These are phyloP conservation scores for Rutstroemia sp. DNA, from an alignment of 2,329 filamentous ascomycete species.

Conservation along the genomic window DNA sequence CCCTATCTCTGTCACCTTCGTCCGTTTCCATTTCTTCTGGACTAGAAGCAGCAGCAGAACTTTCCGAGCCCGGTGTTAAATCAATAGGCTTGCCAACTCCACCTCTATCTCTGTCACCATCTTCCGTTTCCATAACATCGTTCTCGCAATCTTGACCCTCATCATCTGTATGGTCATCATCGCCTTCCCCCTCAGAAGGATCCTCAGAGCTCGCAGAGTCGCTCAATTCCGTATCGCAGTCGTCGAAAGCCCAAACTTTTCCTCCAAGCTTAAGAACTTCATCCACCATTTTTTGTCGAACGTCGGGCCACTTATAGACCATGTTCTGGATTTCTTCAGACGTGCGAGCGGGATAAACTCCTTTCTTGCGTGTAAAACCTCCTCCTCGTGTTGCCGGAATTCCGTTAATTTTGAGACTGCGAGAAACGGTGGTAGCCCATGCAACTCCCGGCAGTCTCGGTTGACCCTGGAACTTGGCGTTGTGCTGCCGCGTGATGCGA, in stretches of 20 bases:
- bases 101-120: too few relatives aligned
- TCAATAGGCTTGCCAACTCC: too few relatives aligned
- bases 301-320: not conserved
- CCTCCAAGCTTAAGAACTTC: not conserved
- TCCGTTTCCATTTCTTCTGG: too few relatives aligned
- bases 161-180: not conserved
- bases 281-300: not conserved
- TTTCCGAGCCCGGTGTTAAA: too few relatives aligned
- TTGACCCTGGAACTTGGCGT: not conserved
- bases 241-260: not conserved
- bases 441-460: not conserved
- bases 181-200: not conserved
- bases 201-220: not conserved
- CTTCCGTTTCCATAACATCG: too few relatives aligned
- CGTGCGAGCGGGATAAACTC: not conserved
- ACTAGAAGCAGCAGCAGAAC: too few relatives aligned
- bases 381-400: not conserved
- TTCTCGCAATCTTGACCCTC: too few relatives aligned
- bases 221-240: not conserved
- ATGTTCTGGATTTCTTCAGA: not conserved
- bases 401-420: not conserved
- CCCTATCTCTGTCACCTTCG: too few relatives aligned
- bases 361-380: not conserved
- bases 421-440: not conserved
- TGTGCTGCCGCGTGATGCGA: not conserved